Base-by-base conservation (phyloP, 805 yeast genomes). In the Brettanomyces nanus region DNA sequence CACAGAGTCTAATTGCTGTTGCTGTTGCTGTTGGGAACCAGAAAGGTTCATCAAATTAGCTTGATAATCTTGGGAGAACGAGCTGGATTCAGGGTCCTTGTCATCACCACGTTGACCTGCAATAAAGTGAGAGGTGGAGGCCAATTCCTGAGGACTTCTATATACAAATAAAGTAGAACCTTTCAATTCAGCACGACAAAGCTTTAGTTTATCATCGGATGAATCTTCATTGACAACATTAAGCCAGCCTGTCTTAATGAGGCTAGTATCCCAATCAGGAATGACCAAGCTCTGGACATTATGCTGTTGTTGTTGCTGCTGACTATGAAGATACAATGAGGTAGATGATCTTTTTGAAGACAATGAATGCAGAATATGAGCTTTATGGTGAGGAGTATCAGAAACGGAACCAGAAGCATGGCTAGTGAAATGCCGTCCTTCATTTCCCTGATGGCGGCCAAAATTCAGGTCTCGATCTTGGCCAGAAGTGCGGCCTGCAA, bases 101-200 rank as follows among this genome's bases (percentile, higher is more conserved):
- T n/a, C n/a, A n/a, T n/a, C n/a, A n/a, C n/a, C n/a, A n/a, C n/a
- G n/a, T n/a, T n/a, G 21, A 3, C 18, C 37, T 13, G 25, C 15
- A 19, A 28, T 19, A 25, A 34, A 34, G 19, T 26, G 13, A 3
- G 31, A 18, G 10, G 23, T 28, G 14, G 13, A 6, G 10, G 37
- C 69, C 20, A 75, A 39, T 20, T 65, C 75, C 19, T 63, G 57
- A 2, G 71, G 79, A 27, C 76, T 69, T 54, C 75, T 80, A 62
- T 73, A 83, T 14, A 87, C 56, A 38, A 68, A 65, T 37, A 87
- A 59, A 31, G 66, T 64, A 2, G 87, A 74, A 15, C 95, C 95
- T 48, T 69, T 74, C 40, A 87, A 61, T 49, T 78, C 85, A 0
- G 82, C 86, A 36, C 80, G 66, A 40, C 65, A 74, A 23, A 85